Percentiles rank a stretch among this genome's conserved stretches.
These are phyloP conservation scores for Globisporangium abappressorium DNA, from an alignment of 352 stramenopile species.

Conservation along the genomic window DNA sequence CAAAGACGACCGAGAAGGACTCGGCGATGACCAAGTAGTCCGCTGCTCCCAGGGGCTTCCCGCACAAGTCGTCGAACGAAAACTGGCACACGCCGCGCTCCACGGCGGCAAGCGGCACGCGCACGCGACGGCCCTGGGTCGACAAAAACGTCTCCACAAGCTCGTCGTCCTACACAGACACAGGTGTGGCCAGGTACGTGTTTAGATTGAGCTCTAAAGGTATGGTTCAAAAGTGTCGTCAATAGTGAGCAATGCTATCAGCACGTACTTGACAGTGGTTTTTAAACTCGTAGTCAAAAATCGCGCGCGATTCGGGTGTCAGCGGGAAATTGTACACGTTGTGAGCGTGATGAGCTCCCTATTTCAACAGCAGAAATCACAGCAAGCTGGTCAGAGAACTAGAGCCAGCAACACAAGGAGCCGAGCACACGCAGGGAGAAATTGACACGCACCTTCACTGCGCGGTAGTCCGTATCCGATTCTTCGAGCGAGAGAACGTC, in stretches of 20 bases:
- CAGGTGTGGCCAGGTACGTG: not conserved
- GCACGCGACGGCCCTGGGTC: constrained; percentile 69
- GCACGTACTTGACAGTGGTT: constrained; percentile 40
- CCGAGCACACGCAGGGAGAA: not conserved
- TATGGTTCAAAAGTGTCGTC: not conserved
- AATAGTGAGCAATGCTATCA: not conserved
- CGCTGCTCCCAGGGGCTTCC: constrained; percentile 87
- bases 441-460: constrained; percentile 41
- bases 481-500: constrained; percentile 73
- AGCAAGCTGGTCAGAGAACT: not conserved
- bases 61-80: constrained; percentile 96
- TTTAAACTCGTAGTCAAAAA: constrained; percentile 72
- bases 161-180: constrained; percentile 30
- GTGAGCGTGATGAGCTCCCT: constrained; percentile 45
- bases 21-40: constrained; percentile 95
- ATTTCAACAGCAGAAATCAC: not conserved
- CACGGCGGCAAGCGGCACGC: constrained; percentile 55
- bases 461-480: constrained; percentile 81
- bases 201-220: not conserved
- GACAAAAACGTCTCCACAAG: constrained; percentile 45
- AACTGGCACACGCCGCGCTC: constrained; percentile 78
- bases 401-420: not conserved
- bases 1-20: constrained; percentile 83
- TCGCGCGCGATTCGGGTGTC: constrained; percentile 36
- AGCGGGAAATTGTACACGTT: constrained; percentile 76